Percentiles rank a stretch among this genome's conserved stretches.
phyloP scores from a whole-genome alignment of 2,329 filamentous ascomycete genomes.

The Aurifilum marmelostoma region DNA sequence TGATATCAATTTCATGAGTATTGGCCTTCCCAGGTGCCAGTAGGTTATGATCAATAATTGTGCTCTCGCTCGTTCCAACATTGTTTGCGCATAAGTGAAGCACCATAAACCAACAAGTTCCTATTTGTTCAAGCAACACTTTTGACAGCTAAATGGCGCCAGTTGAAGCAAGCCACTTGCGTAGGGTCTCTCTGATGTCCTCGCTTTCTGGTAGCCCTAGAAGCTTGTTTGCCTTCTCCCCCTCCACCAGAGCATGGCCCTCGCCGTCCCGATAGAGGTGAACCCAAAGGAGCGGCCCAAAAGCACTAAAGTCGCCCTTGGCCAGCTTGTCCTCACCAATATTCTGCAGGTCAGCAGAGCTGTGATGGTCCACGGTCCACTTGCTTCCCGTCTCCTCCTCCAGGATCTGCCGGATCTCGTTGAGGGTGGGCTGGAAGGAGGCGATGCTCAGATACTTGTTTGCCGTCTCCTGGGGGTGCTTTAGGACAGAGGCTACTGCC shows the following conservation, averaged over 20 bases:
- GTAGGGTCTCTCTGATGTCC: slow-evolving; percentile 28
- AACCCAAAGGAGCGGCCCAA: slow-evolving; percentile 36
- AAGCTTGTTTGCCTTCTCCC: slow-evolving; percentile 34
- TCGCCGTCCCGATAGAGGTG: slow-evolving; percentile 43
- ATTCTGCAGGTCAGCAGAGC: slow-evolving; percentile 41
- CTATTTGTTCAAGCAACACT: neutral
- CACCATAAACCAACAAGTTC: too few species aligned
- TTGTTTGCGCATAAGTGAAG: too few species aligned
- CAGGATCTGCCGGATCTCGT: slow-evolving; percentile 55
- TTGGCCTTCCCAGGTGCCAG: too few species aligned
- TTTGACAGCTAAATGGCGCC: slow-evolving; percentile 4
- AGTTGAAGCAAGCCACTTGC: slow-evolving; percentile 22
- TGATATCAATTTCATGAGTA: neutral
- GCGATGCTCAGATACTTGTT: slow-evolving; percentile 62
- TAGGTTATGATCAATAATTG: too few species aligned
- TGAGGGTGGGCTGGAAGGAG: slow-evolving; percentile 61
- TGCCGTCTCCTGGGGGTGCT: slow-evolving; percentile 52
- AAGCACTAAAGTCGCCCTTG: slow-evolving; percentile 43
- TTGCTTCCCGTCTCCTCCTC: slow-evolving; percentile 57
- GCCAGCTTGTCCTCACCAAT: slow-evolving; percentile 46
- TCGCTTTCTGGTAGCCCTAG: slow-evolving; percentile 33
- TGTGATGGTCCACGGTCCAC: slow-evolving; percentile 49
- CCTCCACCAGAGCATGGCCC: slow-evolving; percentile 34
- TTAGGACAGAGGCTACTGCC: slow-evolving; percentile 55
- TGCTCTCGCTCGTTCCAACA: too few species aligned